phyloP scores from a whole-genome alignment of 2,329 filamentous ascomycete species.

The Ophiostoma angusticollis region DNA sequence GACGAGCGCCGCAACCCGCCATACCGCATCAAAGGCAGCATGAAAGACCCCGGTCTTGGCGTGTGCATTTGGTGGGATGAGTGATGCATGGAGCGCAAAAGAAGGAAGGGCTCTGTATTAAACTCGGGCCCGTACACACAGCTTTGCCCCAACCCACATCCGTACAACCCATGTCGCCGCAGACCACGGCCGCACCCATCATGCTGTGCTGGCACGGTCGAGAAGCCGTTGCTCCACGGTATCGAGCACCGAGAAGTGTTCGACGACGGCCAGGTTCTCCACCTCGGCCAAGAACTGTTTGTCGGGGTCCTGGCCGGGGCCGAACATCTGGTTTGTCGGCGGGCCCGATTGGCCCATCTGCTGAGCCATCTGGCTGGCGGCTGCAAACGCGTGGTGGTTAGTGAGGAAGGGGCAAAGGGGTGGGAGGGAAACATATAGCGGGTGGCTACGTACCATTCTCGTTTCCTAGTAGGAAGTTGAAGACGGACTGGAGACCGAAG shows the following conservation, averaged over 20 bases:
- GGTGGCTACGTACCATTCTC: slow-evolving; percentile 71
- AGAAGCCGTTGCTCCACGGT: slow-evolving; percentile 77
- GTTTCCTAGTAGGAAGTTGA: slow-evolving; percentile 90
- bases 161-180: no score
- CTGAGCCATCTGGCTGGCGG: slow-evolving; percentile 81
- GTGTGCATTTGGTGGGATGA: slow-evolving; percentile 42
- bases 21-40: slow-evolving; percentile 55
- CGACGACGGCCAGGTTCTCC: slow-evolving; percentile 89
- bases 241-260: slow-evolving; percentile 85
- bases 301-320: slow-evolving; percentile 84
- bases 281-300: slow-evolving; percentile 89
- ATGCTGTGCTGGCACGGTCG: slow-evolving; percentile 25
- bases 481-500: slow-evolving; percentile 91
- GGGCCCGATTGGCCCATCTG: slow-evolving; percentile 77
- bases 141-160: no score
- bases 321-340: slow-evolving; percentile 63
- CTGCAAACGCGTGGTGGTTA: slow-evolving; percentile 35
- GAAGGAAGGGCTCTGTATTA: neutral
- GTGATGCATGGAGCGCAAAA: neutral
- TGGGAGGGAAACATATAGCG: neutral
- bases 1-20: slow-evolving; percentile 49
- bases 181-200: no score
- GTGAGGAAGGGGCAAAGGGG: neutral
- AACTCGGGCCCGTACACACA: no score
- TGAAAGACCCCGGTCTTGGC: slow-evolving; percentile 50